phyloP scores from a whole-genome alignment of 176 grass and related monocot species.

The Otatea glauca region DNA sequence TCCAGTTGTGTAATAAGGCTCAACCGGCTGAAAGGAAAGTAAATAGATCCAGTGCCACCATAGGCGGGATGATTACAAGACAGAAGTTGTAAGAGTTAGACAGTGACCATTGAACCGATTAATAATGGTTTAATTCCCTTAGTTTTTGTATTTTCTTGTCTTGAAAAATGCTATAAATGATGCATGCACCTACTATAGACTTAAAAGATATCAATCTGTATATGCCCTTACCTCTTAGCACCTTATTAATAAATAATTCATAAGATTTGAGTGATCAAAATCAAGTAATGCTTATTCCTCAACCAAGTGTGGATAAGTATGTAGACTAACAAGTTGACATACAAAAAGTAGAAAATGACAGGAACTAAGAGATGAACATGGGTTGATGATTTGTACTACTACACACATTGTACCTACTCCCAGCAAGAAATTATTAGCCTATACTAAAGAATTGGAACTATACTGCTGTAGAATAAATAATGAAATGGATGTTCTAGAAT shows the following conservation, averaged over 20 bases:
- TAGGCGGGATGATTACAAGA: not conserved
- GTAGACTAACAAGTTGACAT: conserved; percentile 20
- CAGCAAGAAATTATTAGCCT: not conserved
- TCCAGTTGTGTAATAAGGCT: not conserved
- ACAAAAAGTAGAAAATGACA: conserved; percentile 4
- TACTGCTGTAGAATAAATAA: not conserved
- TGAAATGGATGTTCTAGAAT: not conserved
- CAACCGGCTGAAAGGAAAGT: not conserved
- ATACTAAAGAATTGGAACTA: not conserved
- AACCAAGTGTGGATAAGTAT: not conserved
- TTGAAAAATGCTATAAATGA: not conserved
- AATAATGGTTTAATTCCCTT: not conserved
- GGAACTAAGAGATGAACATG: not conserved
- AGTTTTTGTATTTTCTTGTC: not conserved
- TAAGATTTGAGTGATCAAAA: not conserved
- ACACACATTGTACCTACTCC: not conserved
- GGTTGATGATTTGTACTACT: not conserved
- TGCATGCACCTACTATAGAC: not conserved
- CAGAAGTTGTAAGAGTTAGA: conserved; percentile 23
- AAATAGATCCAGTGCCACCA: not conserved
- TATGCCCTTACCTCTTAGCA: not conserved
- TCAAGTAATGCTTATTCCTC: not conserved
- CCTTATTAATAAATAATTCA: not conserved
- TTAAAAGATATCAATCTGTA: not conserved
- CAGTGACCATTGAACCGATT: not conserved